These are phyloP conservation scores for Parastagonospora avenae DNA, from an alignment of 2,329 filamentous ascomycete species.

Conservation along the genomic window DNA sequence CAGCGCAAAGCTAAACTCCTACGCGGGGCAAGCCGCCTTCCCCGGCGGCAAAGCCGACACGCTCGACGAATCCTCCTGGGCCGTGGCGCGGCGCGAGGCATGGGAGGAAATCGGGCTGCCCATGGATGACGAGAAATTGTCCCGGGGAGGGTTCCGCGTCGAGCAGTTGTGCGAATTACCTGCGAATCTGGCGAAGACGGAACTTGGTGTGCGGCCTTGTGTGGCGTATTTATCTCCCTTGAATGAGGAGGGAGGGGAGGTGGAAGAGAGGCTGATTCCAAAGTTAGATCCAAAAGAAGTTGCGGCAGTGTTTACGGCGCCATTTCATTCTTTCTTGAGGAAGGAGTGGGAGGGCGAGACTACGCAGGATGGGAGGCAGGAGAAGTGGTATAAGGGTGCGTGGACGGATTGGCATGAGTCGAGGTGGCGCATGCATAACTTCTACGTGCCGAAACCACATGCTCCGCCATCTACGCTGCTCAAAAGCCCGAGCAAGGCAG, in stretches of 20 bases:
- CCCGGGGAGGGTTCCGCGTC: conserved; percentile 70
- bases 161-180: conserved; percentile 89
- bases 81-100: conserved; percentile 87
- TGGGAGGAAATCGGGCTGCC: conserved; percentile 93
- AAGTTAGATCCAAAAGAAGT: conserved; percentile 87
- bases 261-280: conserved; percentile 75
- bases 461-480: conserved; percentile 12
- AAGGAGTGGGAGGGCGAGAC: conserved; percentile 54
- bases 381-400: conserved; percentile 81
- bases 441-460: conserved; percentile 71
- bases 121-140: conserved; percentile 67
- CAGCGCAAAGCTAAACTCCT: conserved; percentile 63
- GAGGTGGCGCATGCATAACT: conserved; percentile 89
- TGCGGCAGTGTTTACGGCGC: conserved; percentile 89
- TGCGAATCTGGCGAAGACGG: conserved; percentile 56
- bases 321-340: conserved; percentile 81
- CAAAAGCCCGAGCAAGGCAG: conserved; percentile 5
- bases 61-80: conserved; percentile 64
- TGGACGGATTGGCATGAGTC: conserved; percentile 81
- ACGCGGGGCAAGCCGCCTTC: conserved; percentile 78
- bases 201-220: conserved; percentile 56
- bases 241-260: conserved; percentile 10
- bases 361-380: conserved; percentile 49
- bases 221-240: conserved; percentile 62
- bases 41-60: conserved; percentile 72